phyloP scores from a whole-genome alignment of 257 asterid genomes.

The Fraxinus excelsior region DNA sequence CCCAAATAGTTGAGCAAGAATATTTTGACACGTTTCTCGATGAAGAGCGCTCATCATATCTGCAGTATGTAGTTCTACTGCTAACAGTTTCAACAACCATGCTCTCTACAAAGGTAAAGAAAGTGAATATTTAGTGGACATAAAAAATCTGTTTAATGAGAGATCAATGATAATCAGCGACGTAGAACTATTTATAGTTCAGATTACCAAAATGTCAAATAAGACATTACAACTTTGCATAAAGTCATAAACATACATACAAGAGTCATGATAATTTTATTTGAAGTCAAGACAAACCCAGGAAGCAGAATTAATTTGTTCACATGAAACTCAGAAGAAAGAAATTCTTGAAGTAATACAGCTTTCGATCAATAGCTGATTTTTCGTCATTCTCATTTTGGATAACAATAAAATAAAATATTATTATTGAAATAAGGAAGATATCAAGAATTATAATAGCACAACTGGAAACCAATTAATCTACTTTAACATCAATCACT shows the following conservation, averaged over 20 bases:
- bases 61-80: conserved; percentile 80
- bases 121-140: neutral
- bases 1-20: conserved; percentile 78
- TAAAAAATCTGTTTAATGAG: neutral
- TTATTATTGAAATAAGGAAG: neutral
- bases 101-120: conserved; percentile 67
- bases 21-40: conserved; percentile 75
- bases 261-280: neutral
- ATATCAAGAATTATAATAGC: neutral
- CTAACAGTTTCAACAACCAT: conserved; percentile 92
- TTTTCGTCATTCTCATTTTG: neutral
- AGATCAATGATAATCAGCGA: neutral
- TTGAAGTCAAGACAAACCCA: neutral
- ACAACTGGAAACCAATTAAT: too few relatives aligned
- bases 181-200: neutral
- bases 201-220: neutral
- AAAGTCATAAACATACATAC: neutral
- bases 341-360: neutral
- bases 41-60: conserved; percentile 65
- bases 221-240: neutral
- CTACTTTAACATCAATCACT: too few relatives aligned
- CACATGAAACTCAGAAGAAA: neutral
- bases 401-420: neutral
- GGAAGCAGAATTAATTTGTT: neutral
- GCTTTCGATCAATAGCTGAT: neutral